phyloP scores from a whole-genome alignment of 257 asterid species.

The Petunia axillaris region DNA sequence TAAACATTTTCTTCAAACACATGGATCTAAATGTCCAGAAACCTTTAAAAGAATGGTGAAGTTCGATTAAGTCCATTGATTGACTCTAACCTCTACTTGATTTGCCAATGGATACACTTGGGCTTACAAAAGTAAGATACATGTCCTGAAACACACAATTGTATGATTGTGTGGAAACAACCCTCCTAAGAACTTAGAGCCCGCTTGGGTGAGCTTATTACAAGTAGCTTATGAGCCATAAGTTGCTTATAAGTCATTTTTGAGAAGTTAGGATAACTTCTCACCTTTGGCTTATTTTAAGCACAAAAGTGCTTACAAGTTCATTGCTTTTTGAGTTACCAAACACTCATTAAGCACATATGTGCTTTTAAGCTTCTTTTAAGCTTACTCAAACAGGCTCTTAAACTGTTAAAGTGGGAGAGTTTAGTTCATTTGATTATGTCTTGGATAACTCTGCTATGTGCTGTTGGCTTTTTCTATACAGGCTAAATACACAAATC shows the following conservation, averaged over 20 bases:
- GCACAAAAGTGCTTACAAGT: no score
- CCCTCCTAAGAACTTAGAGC: neutral
- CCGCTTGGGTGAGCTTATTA: no score
- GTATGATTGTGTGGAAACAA: neutral
- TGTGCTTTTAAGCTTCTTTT: no score
- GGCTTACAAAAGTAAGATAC: neutral
- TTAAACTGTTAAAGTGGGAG: neutral
- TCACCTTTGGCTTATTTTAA: no score
- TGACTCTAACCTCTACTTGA: neutral
- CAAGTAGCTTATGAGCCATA: no score
- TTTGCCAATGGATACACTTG: neutral
- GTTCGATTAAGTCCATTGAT: neutral
- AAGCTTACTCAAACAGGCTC: no score
- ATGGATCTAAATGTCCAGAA: neutral
- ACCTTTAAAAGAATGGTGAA: constrained; percentile 3
- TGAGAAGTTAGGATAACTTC: no score
- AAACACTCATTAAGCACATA: no score
- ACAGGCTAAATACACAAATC: neutral
- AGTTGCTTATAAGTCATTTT: no score
- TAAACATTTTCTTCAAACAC: constrained; percentile 10
- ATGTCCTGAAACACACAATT: neutral
- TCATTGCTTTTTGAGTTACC: no score
- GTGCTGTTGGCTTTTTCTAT: neutral
- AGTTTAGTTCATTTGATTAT: neutral
- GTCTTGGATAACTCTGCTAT: neutral